phyloP scores from a whole-genome alignment of 2,329 filamentous ascomycete species.

The Paecilomyces variotii region DNA sequence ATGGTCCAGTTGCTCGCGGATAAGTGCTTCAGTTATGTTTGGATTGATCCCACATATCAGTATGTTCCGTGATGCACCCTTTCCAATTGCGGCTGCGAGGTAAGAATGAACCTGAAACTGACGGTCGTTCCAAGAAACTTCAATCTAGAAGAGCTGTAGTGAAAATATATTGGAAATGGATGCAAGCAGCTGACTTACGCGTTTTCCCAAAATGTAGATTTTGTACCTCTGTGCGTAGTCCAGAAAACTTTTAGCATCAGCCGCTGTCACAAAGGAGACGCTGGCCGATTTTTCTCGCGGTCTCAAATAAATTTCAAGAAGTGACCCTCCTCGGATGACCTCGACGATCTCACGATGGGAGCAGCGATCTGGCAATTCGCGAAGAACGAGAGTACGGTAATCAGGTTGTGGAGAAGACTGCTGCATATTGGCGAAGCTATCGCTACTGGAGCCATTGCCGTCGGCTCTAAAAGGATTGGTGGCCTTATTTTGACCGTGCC shows the following conservation, averaged over 20 bases:
- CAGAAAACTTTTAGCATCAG: conserved; percentile 57
- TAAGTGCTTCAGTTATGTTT: conserved; percentile 53
- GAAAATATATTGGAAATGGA: not conserved
- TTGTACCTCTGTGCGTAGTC: conserved; percentile 57
- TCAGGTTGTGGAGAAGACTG: conserved; percentile 9
- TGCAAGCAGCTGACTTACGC: conserved; percentile 42
- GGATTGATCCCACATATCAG: conserved; percentile 54
- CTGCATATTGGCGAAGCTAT: conserved; percentile 11
- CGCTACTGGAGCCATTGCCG: conserved; percentile 17
- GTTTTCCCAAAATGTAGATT: conserved; percentile 60
- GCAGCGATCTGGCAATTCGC: conserved; percentile 53
- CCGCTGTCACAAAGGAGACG: conserved; percentile 62
- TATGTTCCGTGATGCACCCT: conserved; percentile 66
- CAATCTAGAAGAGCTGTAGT: conserved; percentile 43
- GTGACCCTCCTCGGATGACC: conserved; percentile 59
- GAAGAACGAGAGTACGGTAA: conserved; percentile 45
- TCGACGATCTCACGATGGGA: conserved; percentile 59
- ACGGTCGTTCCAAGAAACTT: conserved; percentile 61
- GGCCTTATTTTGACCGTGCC: conserved; percentile 14
- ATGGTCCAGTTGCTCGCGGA: conserved; percentile 70
- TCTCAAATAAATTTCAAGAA: conserved; percentile 62
- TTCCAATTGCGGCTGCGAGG: conserved; percentile 55
- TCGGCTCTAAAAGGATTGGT: conserved; percentile 16
- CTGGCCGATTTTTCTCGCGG: conserved; percentile 51
- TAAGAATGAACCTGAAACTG: conserved; percentile 60